These are phyloP conservation scores for Curvularia hawaiiensis DNA, from an alignment of 2,329 filamentous ascomycete genomes.

Conservation along the genomic window DNA sequence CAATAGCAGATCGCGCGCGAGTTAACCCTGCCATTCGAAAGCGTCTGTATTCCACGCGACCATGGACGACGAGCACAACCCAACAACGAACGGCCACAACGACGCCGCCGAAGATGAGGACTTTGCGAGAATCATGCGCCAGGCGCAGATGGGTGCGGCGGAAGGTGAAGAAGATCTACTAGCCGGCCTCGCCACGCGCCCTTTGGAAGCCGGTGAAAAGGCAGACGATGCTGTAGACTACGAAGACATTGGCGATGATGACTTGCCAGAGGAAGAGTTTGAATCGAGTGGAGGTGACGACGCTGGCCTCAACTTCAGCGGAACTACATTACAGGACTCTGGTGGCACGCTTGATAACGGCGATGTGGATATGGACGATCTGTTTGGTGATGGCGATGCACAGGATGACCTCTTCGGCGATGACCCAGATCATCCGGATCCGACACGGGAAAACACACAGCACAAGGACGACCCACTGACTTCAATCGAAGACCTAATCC, in stretches of 20 bases:
- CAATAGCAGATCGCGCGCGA: background rate
- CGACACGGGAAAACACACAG: slow-evolving; percentile 30
- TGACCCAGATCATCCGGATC: slow-evolving; percentile 27
- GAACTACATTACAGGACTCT: slow-evolving; percentile 39
- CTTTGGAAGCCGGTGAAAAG: slow-evolving; percentile 68
- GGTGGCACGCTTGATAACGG: slow-evolving; percentile 24
- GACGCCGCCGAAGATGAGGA: slow-evolving; percentile 30
- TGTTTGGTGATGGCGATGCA: slow-evolving; percentile 64
- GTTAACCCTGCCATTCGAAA: background rate
- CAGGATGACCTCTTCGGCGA: slow-evolving; percentile 47
- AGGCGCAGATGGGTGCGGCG: slow-evolving; percentile 26
- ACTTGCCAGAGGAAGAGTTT: slow-evolving; percentile 75
- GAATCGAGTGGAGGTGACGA: slow-evolving; percentile 26
- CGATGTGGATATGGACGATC: slow-evolving; percentile 65
- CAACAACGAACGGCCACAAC: slow-evolving; percentile 15
- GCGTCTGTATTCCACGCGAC: slow-evolving; percentile 25
- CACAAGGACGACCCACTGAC: slow-evolving; percentile 48
- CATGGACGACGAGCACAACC: slow-evolving; percentile 30
- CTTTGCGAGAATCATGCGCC: slow-evolving; percentile 27
- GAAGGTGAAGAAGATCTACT: slow-evolving; percentile 31
- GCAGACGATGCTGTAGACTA: slow-evolving; percentile 91
- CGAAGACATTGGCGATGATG: slow-evolving; percentile 89
- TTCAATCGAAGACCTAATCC: slow-evolving; percentile 35
- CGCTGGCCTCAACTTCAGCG: slow-evolving; percentile 34
- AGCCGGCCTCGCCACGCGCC: slow-evolving; percentile 35